Conservation (phyloP, 148 eudicot genomes). For the Arbutus unedo region DNA sequence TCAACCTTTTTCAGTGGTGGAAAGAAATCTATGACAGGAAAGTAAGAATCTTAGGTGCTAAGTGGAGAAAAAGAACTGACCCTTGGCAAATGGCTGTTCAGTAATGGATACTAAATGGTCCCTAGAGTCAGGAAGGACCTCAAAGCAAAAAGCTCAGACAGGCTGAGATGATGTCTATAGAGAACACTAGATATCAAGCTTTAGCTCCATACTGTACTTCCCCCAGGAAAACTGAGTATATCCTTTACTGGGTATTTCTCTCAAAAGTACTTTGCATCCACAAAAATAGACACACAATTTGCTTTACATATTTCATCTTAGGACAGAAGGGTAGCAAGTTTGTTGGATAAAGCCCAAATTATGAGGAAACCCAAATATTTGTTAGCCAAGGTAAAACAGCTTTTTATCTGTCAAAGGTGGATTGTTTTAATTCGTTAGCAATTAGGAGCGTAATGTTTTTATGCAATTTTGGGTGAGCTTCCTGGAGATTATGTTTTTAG, state of each 20-base stretch:
- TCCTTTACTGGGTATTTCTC: background rate
- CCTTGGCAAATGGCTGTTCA: slow-evolving; percentile 15
- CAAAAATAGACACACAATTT: background rate
- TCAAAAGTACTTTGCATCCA: background rate
- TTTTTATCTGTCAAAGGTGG: background rate
- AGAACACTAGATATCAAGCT: background rate
- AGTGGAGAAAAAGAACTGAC: slow-evolving; percentile 22
- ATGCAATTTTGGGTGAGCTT: no score
- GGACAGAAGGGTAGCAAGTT: background rate
- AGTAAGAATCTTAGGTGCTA: slow-evolving; percentile 15
- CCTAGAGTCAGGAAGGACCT: background rate
- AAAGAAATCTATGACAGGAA: slow-evolving; percentile 2
- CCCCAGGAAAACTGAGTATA: slow-evolving; percentile 5
- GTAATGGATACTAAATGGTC: slow-evolving; percentile 18
- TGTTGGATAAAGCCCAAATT: background rate
- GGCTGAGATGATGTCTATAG: slow-evolving; percentile 10
- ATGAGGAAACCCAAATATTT: no score
- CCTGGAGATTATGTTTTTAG: background rate
- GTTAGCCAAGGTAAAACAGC: background rate
- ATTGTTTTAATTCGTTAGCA: no score
- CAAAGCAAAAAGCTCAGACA: slow-evolving; percentile 9
- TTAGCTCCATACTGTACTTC: background rate
- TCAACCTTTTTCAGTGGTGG: slow-evolving; percentile 7
- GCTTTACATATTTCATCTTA: background rate
- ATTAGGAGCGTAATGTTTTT: no score